A percentile compares a stretch with the other conserved stretches of the same genome.
Evolutionary conservation across 2,329 filamentous ascomycete species (phyloP).

Genomic region (Epichloe gansuensis): DNA sequence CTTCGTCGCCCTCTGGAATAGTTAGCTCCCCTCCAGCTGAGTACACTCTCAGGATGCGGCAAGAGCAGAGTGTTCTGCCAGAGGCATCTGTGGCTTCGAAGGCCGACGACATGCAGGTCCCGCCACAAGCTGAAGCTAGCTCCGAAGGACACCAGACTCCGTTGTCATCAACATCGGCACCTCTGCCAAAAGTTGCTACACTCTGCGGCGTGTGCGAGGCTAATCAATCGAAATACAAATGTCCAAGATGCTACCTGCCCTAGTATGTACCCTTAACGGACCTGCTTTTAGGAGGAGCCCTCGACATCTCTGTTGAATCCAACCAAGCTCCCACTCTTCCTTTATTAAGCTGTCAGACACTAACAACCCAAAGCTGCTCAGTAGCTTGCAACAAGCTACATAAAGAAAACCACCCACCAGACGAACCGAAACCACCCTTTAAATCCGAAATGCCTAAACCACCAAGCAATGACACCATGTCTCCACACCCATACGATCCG

Average conservation of each 20-base stretch:
- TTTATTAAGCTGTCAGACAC: not conserved
- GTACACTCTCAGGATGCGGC: not conserved
- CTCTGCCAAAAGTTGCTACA: slow-evolving; percentile 6
- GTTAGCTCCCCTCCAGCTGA: not conserved
- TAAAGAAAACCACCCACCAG: slow-evolving; percentile 34
- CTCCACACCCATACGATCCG: slow-evolving; percentile 10
- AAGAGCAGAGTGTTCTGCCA: not conserved
- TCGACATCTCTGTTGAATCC: too few relatives aligned
- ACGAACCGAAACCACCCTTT: slow-evolving; percentile 18
- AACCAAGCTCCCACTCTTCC: too few relatives aligned
- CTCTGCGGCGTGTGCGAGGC: slow-evolving; percentile 40
- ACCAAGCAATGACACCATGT: not conserved
- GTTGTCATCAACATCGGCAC: not conserved
- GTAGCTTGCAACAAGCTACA: slow-evolving; percentile 42
- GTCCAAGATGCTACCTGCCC: slow-evolving; percentile 41
- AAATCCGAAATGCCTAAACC: slow-evolving; percentile 4
- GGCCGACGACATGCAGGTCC: not conserved
- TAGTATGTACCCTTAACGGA: slow-evolving; percentile 35
- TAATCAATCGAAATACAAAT: slow-evolving; percentile 46
- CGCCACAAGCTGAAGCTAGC: not conserved
- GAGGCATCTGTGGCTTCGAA: not conserved
- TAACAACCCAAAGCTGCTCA: slow-evolving; percentile 36
- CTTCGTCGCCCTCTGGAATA: too few relatives aligned
- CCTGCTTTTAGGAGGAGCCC: too few relatives aligned
- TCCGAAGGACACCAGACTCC: not conserved